A percentile compares a stretch with the other conserved stretches of the same genome.
Evolutionary conservation across 768 basidiomycete species (phyloP).

Genomic region (Asterophora parasitica): DNA sequence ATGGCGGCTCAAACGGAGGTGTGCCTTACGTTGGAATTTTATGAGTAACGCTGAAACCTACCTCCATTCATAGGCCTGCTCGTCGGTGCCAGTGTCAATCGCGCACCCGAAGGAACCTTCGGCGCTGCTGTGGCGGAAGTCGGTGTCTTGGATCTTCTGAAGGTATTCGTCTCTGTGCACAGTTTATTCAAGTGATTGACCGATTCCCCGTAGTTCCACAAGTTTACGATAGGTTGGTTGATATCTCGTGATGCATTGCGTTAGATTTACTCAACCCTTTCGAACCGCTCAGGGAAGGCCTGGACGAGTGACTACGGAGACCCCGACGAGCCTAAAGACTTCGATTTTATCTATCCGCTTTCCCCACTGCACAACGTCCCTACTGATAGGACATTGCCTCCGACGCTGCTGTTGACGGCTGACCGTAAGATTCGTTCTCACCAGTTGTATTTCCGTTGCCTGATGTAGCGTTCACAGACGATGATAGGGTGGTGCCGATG

Average conservation of each 20-base stretch:
- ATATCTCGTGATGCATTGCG: neutral
- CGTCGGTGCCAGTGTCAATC: constrained; percentile 81
- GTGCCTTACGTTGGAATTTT: constrained; percentile 12
- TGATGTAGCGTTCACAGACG: constrained; percentile 40
- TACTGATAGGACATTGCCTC: constrained; percentile 53
- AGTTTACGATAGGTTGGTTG: constrained; percentile 66
- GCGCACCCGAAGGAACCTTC: constrained; percentile 68
- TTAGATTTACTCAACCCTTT: constrained; percentile 7
- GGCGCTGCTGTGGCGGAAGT: constrained; percentile 81
- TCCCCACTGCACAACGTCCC: constrained; percentile 83
- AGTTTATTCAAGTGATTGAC: constrained; percentile 1
- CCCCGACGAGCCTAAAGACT: constrained; percentile 69
- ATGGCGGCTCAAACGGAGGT: constrained; percentile 83
- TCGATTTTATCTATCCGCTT: constrained; percentile 78
- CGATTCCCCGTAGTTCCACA: constrained; percentile 46
- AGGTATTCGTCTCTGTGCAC: constrained; percentile 35
- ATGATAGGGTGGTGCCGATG: constrained; percentile 82
- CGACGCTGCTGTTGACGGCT: constrained; percentile 74
- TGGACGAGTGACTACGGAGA: constrained; percentile 82
- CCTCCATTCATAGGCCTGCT: constrained; percentile 48
- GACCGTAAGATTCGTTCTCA: constrained; percentile 51
- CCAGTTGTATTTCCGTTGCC: neutral
- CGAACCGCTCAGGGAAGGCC: constrained; percentile 44
- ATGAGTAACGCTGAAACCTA: neutral
- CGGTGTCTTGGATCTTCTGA: constrained; percentile 75